Percentiles rank a stretch among this genome's conserved stretches.
phyloP scores from a whole-genome alignment of 176 grass and related monocot species.

The Elaeis guineensis region DNA sequence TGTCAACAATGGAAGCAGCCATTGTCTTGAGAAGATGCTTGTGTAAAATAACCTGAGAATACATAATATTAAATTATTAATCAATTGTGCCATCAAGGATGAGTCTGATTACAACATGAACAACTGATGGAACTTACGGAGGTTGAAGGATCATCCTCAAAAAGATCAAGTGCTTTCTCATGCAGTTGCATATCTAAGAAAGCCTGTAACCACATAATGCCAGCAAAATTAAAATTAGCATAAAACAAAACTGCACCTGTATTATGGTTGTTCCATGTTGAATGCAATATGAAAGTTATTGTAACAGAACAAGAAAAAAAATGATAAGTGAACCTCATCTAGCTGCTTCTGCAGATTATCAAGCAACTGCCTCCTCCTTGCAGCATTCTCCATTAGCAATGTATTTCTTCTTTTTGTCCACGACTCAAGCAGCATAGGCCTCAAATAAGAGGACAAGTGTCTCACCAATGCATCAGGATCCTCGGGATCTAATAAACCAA shows the following conservation, averaged over 20 bases:
- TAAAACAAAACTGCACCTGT: not conserved
- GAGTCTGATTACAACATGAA: constrained; percentile 19
- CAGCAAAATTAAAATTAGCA: not conserved
- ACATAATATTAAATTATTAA: not conserved
- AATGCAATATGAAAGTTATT: no score
- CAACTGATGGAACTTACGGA: constrained; percentile 52
- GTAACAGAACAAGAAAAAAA: no score
- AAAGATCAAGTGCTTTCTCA: constrained; percentile 88
- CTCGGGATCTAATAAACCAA: constrained; percentile 45
- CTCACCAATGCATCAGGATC: constrained; percentile 44
- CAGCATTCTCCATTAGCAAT: constrained; percentile 78
- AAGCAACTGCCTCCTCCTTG: constrained; percentile 64
- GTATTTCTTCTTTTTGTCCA: constrained; percentile 86
- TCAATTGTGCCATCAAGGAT: constrained; percentile 11
- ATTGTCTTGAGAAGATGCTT: constrained; percentile 84
- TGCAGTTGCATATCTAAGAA: constrained; percentile 89
- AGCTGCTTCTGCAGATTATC: constrained; percentile 91
- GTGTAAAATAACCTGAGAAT: constrained; percentile 55
- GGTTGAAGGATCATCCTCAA: constrained; percentile 72
- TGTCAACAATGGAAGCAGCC: constrained; percentile 62
- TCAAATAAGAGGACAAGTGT: constrained; percentile 68
- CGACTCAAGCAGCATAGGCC: constrained; percentile 77
- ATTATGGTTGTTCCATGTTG: not conserved
- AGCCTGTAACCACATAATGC: constrained; percentile 41
- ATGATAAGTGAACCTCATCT: constrained; percentile 53